These are phyloP conservation scores for Schwanniomyces vanrijiae DNA, from an alignment of 805 yeast genomes.

Conservation along the genomic window DNA sequence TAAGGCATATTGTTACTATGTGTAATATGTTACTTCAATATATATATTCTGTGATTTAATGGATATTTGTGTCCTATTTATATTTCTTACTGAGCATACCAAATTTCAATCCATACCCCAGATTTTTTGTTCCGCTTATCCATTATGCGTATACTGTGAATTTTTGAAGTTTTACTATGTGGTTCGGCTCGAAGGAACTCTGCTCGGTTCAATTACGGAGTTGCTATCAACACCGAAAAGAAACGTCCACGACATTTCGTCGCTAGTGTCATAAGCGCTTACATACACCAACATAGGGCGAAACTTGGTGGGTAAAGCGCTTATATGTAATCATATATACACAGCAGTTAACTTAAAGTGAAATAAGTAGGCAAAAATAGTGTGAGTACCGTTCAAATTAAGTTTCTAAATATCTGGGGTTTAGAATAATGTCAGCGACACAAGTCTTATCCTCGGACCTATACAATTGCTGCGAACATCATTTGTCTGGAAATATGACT, in stretches of 20 bases:
- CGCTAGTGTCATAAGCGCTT: no score
- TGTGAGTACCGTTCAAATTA: no score
- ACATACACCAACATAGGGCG: no score
- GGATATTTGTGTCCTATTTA: constrained; percentile 7
- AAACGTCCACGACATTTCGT: background rate
- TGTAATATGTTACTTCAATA: background rate
- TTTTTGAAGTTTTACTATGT: background rate
- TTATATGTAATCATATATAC: no score
- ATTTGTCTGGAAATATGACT: background rate
- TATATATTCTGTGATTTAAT: background rate
- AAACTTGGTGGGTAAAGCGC: no score
- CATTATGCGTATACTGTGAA: constrained; percentile 2
- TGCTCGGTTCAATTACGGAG: background rate
- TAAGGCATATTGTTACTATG: constrained; percentile 42
- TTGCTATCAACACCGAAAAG: background rate
- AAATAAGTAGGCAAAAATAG: no score
- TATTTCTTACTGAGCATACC: constrained; percentile 1
- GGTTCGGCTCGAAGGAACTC: constrained; percentile 5
- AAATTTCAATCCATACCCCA: constrained; percentile 7
- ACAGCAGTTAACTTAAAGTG: no score
- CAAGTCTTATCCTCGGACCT: background rate
- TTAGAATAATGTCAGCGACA: no score
- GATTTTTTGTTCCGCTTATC: constrained; percentile 10
- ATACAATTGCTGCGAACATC: background rate
- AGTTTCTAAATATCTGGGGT: background rate